phyloP scores from a whole-genome alignment of 176 grass and related monocot genomes.

The Dendrocalamus sinicus region DNA sequence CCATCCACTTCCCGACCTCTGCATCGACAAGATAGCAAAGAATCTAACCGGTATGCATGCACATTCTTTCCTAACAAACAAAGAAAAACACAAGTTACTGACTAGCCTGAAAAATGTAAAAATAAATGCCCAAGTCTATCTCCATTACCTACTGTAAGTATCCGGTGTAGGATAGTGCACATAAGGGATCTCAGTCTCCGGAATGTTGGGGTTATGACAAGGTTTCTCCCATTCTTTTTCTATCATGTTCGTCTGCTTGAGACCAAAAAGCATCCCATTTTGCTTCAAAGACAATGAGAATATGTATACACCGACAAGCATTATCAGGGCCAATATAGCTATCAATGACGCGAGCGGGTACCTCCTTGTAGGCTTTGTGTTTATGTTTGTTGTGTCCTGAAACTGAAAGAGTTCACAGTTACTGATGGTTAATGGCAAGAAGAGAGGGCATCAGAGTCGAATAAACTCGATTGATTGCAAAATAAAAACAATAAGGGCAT shows the following conservation, averaged over 20 bases:
- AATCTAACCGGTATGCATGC: conserved; percentile 78
- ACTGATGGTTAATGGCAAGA: background rate
- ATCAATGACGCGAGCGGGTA: conserved; percentile 70
- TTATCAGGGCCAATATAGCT: conserved; percentile 64
- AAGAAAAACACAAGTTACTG: conserved; percentile 27
- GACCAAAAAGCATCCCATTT: conserved; percentile 66
- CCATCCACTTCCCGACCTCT: conserved; percentile 95
- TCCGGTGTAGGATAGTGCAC: conserved; percentile 74
- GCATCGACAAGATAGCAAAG: conserved; percentile 98
- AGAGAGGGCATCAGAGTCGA: background rate
- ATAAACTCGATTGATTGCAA: background rate
- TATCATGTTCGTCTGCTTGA: conserved; percentile 60
- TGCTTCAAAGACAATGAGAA: conserved; percentile 74
- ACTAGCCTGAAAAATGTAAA: background rate
- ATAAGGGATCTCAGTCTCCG: conserved; percentile 60
- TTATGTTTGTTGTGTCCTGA: conserved; percentile 49
- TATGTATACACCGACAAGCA: conserved; percentile 78
- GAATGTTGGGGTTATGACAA: conserved; percentile 56
- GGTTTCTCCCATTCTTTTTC: conserved; percentile 54
- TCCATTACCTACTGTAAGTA: conserved; percentile 82
- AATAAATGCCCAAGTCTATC: background rate
- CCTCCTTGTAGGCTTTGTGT: conserved; percentile 63
- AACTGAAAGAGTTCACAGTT: background rate
- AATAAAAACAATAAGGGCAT: background rate
- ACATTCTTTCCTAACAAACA: conserved; percentile 80